These are phyloP conservation scores for Globisporangium paddicum DNA, from an alignment of 352 stramenopile genomes.

Conservation along the genomic window DNA sequence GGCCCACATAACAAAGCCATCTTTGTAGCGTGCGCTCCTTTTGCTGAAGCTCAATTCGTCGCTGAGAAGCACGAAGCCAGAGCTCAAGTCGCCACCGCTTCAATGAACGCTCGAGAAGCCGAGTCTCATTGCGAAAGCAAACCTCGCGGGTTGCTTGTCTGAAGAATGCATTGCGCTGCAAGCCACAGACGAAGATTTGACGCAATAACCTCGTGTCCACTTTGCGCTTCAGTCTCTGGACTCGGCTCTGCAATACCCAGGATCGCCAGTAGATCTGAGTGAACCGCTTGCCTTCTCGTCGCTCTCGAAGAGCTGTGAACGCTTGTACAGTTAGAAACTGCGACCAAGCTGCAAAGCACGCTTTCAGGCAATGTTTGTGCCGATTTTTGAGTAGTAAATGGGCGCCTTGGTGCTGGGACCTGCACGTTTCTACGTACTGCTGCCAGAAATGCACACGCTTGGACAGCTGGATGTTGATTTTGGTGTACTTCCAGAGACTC, in stretches of 20 bases:
- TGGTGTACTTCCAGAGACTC: constrained; percentile 19
- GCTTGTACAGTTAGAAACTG: constrained; percentile 5
- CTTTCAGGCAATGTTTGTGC: background rate
- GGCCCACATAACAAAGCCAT: constrained; percentile 4
- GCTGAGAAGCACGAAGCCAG: constrained; percentile 5
- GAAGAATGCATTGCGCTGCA: background rate
- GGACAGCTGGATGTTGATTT: constrained; percentile 3
- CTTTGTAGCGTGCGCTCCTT: background rate
- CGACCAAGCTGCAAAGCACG: constrained; percentile 6
- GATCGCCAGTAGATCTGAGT: background rate
- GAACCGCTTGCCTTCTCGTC: background rate
- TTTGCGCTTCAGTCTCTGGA: background rate
- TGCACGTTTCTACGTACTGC: background rate
- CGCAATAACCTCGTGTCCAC: background rate
- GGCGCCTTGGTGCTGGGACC: background rate
- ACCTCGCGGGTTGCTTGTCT: background rate
- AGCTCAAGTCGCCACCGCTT: constrained; percentile 10
- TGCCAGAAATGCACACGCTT: constrained; percentile 7
- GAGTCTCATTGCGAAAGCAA: background rate
- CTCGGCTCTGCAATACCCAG: background rate
- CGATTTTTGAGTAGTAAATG: background rate
- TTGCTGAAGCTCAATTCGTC: background rate
- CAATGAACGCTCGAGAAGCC: background rate
- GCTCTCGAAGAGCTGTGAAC: background rate
- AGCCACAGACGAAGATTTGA: constrained; percentile 1